A percentile compares a stretch with the other conserved stretches of the same genome.
Evolutionary conservation across 2,329 filamentous ascomycete species (phyloP).

Genomic region (Exserohilum rostratum): DNA sequence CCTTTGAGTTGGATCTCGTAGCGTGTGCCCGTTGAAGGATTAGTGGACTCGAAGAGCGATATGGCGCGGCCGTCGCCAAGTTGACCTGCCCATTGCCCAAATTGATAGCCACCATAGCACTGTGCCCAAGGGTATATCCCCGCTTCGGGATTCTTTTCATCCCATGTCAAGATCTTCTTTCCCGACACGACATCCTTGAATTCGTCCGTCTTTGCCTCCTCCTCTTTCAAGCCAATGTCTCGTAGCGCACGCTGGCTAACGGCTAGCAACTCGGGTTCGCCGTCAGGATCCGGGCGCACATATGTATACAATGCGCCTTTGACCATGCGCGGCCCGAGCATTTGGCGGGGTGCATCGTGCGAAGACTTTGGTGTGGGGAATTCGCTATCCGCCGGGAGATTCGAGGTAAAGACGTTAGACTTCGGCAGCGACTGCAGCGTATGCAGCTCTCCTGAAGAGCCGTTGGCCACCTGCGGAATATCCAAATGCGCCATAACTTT

Average conservation of each 20-base stretch:
- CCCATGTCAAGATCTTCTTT: constrained; percentile 81
- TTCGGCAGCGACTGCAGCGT: constrained; percentile 64
- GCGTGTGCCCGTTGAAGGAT: constrained; percentile 69
- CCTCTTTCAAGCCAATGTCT: constrained; percentile 76
- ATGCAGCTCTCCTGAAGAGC: constrained; percentile 24
- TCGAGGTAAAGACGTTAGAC: constrained; percentile 67
- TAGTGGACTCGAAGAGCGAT: constrained; percentile 87
- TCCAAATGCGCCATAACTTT: constrained; percentile 54
- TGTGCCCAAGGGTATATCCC: constrained; percentile 95
- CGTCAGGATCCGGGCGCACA: constrained; percentile 77
- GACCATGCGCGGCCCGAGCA: constrained; percentile 81
- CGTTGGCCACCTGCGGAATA: constrained; percentile 32
- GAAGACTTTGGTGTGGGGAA: constrained; percentile 83
- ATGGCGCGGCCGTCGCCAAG: constrained; percentile 94
- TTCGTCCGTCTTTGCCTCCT: constrained; percentile 72
- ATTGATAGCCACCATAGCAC: constrained; percentile 81
- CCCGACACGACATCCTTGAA: constrained; percentile 82
- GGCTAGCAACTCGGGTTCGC: constrained; percentile 78
- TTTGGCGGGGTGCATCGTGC: constrained; percentile 77
- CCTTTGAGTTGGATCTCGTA: constrained; percentile 97
- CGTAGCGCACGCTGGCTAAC: constrained; percentile 79
- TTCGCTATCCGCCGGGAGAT: constrained; percentile 74
- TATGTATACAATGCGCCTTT: constrained; percentile 87
- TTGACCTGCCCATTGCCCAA: constrained; percentile 91
- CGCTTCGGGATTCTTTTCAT: constrained; percentile 59